These are phyloP conservation scores for Zizania palustris DNA, from an alignment of 202 grass and related monocot genomes.

Conservation along the genomic window DNA sequence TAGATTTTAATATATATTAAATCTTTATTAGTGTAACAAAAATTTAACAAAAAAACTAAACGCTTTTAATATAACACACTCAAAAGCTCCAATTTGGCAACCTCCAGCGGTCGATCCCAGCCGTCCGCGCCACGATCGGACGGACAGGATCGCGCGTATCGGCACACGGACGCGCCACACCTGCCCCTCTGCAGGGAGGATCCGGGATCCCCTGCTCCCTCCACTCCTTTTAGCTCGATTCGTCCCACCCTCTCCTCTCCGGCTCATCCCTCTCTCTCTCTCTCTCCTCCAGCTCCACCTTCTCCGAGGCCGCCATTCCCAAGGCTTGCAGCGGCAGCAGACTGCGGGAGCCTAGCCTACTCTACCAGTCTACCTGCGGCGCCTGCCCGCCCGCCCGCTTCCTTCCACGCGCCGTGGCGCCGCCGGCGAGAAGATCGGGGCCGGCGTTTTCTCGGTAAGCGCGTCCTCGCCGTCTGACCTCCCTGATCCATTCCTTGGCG, in stretches of 20 bases:
- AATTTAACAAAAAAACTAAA: too few species aligned
- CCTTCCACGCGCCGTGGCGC: too few species aligned
- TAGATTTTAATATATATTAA: too few species aligned
- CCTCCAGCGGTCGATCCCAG: too few species aligned
- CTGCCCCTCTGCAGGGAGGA: conserved; percentile 35
- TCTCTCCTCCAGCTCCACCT: conserved; percentile 18
- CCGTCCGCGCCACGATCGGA: neutral
- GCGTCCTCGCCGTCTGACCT: neutral
- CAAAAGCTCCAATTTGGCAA: neutral
- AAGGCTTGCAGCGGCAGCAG: conserved; percentile 1
- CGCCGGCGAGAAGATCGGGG: too few species aligned
- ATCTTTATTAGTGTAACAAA: too few species aligned
- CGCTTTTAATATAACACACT: too few species aligned
- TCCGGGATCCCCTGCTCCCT: conserved; percentile 3
- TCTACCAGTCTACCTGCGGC: too few species aligned
- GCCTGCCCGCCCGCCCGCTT: too few species aligned
- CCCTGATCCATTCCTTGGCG: too few species aligned
- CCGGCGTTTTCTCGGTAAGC: neutral
- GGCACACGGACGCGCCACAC: neutral
- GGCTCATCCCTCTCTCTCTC: neutral
- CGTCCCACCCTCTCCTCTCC: conserved; percentile 5
- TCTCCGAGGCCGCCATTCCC: conserved; percentile 43
- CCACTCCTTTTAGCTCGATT: conserved; percentile 36
- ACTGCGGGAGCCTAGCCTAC: too few species aligned
- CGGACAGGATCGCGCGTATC: neutral